A percentile compares a stretch with the other conserved stretches of the same genome.
These are phyloP conservation scores for Citrus maxima DNA, from an alignment of 345 rosid genomes.

Conservation along the genomic window DNA sequence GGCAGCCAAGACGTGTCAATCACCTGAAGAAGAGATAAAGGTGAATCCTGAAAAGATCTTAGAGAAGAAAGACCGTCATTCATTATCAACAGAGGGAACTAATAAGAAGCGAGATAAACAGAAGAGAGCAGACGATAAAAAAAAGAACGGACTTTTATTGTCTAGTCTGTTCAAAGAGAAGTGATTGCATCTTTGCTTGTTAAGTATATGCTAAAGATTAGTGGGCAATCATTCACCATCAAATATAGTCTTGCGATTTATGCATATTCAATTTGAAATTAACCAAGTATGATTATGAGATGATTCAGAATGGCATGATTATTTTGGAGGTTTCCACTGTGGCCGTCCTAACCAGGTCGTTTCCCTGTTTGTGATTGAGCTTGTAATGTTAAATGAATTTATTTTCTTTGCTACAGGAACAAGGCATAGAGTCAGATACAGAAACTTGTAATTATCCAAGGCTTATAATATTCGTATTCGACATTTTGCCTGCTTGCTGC, in stretches of 20 bases:
- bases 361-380: neutral
- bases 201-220: neutral
- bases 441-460: neutral
- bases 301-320: neutral
- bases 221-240: neutral
- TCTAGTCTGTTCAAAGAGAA: constrained; percentile 40
- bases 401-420: neutral
- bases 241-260: neutral
- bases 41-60: neutral
- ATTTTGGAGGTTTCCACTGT: too few species aligned
- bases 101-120: constrained; percentile 19
- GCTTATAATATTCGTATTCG: neutral
- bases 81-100: neutral
- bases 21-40: constrained; percentile 8
- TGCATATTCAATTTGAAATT: too few species aligned
- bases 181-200: constrained; percentile 12
- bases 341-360: too few species aligned
- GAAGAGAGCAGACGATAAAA: neutral
- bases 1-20: neutral
- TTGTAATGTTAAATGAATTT: neutral
- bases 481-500: neutral
- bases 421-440: neutral
- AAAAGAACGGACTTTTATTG: constrained; percentile 15
- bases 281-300: too few species aligned
- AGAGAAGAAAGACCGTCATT: neutral